phyloP scores from a whole-genome alignment of 106 monocot genomes.

The Triglochin maritima region DNA sequence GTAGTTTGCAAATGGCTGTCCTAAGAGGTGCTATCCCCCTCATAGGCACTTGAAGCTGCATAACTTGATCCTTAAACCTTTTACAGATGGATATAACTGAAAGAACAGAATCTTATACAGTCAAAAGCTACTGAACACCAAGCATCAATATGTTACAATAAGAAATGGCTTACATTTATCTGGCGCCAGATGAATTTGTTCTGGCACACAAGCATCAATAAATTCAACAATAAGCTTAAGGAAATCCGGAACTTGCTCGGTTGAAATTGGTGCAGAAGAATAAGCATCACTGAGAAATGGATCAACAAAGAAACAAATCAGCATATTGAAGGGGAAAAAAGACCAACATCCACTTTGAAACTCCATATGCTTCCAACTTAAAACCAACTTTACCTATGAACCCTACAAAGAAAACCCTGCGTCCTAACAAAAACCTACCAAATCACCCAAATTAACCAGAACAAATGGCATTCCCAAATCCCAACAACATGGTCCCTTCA shows the following conservation, averaged over 20 bases:
- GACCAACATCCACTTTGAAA: neutral
- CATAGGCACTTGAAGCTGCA: constrained; percentile 59
- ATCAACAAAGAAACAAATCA: neutral
- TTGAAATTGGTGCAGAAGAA: constrained; percentile 32
- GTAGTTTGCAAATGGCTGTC: constrained; percentile 71
- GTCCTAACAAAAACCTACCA: neutral
- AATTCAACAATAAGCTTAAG: constrained; percentile 42
- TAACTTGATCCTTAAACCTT: constrained; percentile 72
- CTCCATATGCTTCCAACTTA: neutral
- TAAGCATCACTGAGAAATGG: constrained; percentile 34
- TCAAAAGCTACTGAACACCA: neutral
- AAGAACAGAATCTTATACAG: neutral
- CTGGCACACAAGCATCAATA: constrained; percentile 51
- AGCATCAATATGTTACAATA: neutral
- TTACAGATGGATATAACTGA: constrained; percentile 77
- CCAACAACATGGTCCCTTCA: no score
- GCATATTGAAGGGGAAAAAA: neutral
- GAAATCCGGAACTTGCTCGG: constrained; percentile 38
- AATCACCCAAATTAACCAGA: neutral
- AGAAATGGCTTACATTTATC: constrained; percentile 66
- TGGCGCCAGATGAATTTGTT: constrained; percentile 73
- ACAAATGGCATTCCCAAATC: no score
- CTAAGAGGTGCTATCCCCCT: constrained; percentile 66
- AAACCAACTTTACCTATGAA: neutral
- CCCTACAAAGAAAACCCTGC: neutral